Evolutionary conservation across 495 filamentous ascomycete genomes (phyloP).

Genomic region (Penicillium lagena): DNA sequence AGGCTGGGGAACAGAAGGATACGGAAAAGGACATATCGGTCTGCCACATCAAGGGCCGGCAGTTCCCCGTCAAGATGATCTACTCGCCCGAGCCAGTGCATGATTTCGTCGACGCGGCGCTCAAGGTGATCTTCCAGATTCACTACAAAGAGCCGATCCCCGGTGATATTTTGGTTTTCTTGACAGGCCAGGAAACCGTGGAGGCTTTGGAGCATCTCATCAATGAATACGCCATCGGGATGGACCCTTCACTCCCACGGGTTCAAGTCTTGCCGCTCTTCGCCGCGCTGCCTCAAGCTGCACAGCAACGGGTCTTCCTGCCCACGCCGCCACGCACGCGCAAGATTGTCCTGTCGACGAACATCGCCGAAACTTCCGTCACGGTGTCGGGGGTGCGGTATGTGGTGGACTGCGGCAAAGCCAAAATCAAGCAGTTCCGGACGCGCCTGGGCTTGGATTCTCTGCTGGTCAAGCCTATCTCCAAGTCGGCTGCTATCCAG

Average conservation of each 20-base stretch:
- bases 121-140: constrained; percentile 82
- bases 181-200: constrained; percentile 92
- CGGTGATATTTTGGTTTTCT: constrained; percentile 88
- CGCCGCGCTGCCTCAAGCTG: constrained; percentile 64
- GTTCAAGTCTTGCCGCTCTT: constrained; percentile 66
- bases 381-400: constrained; percentile 89
- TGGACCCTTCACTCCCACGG: constrained; percentile 71
- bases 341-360: constrained; percentile 89
- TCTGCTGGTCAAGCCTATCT: constrained; percentile 83
- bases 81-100: constrained; percentile 72
- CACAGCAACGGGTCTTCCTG: constrained; percentile 80
- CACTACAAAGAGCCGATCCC: constrained; percentile 83
- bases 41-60: constrained; percentile 79
- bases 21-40: constrained; percentile 34
- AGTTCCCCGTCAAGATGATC: constrained; percentile 75
- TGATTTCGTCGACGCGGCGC: constrained; percentile 75
- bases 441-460: constrained; percentile 82
- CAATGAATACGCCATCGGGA: constrained; percentile 65
- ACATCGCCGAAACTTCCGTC: constrained; percentile 97
- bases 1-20: constrained; percentile 8
- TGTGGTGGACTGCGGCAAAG: constrained; percentile 91
- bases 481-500: constrained; percentile 89
- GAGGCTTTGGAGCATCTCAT: constrained; percentile 74
- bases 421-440: constrained; percentile 89
- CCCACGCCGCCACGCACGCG: constrained; percentile 68